Conservation (phyloP, 805 yeast genomes). For the Zygosaccharomyces gambellarensis region DNA sequence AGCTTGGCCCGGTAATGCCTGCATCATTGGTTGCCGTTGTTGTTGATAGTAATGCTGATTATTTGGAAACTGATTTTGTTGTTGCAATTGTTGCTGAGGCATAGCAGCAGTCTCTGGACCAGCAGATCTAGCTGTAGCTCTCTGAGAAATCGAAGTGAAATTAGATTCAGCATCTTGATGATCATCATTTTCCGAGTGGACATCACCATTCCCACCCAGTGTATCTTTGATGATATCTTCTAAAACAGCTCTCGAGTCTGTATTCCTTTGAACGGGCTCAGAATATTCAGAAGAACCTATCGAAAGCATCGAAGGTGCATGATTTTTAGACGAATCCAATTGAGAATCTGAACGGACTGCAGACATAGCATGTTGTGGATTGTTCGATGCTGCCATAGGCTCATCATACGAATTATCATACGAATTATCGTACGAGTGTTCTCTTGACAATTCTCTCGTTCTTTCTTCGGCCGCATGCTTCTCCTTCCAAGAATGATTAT, state of each 20-base stretch:
- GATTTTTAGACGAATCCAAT: not conserved
- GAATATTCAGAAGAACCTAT: conserved; percentile 24
- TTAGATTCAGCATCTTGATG: conserved; percentile 41
- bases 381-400: not conserved
- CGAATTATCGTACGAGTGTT: conserved; percentile 2
- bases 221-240: conserved; percentile 27
- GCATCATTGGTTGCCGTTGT: conserved; percentile 13
- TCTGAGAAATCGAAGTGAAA: conserved; percentile 73
- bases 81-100: conserved; percentile 26
- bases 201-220: conserved; percentile 13
- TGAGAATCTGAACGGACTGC: conserved; percentile 1
- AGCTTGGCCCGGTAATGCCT: conserved; percentile 2
- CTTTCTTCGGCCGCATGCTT: not conserved
- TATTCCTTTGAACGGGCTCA: conserved; percentile 3
- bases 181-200: conserved; percentile 8
- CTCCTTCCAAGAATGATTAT: conserved; percentile 7
- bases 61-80: no score
- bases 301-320: conserved; percentile 15
- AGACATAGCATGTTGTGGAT: not conserved
- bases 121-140: conserved; percentile 44
- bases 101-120: conserved; percentile 17
- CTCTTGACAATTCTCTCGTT: conserved; percentile 4
- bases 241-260: conserved; percentile 19
- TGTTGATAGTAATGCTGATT: conserved; percentile 7
- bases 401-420: not conserved